These are phyloP conservation scores for Trichoderma sp. DNA, from an alignment of 2,329 filamentous ascomycete genomes.

Conservation along the genomic window DNA sequence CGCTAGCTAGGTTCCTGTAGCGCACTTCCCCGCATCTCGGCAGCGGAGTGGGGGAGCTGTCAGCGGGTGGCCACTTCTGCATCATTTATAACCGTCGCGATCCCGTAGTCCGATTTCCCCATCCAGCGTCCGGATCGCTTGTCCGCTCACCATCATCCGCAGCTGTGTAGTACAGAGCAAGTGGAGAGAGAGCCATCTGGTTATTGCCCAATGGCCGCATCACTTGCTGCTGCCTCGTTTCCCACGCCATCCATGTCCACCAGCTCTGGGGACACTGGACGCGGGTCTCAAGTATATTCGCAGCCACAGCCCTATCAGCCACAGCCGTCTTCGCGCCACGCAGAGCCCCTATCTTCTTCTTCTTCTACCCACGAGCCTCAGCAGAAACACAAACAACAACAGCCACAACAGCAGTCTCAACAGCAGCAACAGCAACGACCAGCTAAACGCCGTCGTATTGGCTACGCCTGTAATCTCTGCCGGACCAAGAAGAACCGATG, in stretches of 20 bases:
- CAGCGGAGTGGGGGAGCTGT: conserved; percentile 6
- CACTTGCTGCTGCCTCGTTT: conserved; percentile 2
- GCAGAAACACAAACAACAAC: neutral
- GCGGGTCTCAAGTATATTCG: neutral
- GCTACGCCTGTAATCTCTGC: conserved; percentile 20
- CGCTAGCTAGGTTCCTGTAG: neutral
- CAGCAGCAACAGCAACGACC: conserved; percentile 13
- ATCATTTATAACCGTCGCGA: conserved; percentile 23
- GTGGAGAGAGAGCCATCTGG: conserved; percentile 16
- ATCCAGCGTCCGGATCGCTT: conserved; percentile 6
- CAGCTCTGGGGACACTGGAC: conserved; percentile 7
- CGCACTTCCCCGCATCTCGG: conserved; percentile 4
- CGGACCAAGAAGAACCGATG: conserved; percentile 23
- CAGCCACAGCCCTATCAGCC: conserved; percentile 18
- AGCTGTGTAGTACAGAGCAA: neutral
- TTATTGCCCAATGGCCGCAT: conserved; percentile 13
- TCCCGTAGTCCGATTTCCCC: conserved; percentile 19
- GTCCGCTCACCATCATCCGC: conserved; percentile 13
- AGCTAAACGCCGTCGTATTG: conserved; percentile 9
- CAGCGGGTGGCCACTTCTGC: neutral
- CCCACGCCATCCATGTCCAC: conserved; percentile 8
- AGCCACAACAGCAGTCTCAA: neutral
- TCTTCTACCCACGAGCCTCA: neutral
- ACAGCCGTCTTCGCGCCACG: conserved; percentile 11
- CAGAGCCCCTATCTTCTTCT: neutral